Percentiles rank a stretch among this genome's conserved stretches.
phyloP scores from a whole-genome alignment of 371 early-diverging fungal species.

The Mortierella sp. region DNA sequence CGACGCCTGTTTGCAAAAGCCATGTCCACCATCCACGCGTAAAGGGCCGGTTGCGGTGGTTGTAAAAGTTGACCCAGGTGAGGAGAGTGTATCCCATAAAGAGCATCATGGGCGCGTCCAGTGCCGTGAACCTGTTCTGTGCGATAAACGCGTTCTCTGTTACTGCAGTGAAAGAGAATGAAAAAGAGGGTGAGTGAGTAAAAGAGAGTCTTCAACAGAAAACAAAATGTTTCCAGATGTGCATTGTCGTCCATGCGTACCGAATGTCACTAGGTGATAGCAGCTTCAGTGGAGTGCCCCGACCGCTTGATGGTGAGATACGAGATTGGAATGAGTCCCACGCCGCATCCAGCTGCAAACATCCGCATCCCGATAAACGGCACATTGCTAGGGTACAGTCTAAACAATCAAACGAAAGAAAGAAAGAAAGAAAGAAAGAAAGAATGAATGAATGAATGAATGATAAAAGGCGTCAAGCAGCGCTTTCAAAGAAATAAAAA shows the following conservation, averaged over 20 bases:
- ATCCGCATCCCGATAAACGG: slow-evolving; percentile 73
- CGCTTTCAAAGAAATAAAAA: too few relatives aligned
- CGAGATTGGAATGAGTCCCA: slow-evolving; percentile 92
- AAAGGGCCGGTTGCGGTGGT: slow-evolving; percentile 82
- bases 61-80: slow-evolving; percentile 83
- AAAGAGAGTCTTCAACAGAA: neutral
- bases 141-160: slow-evolving; percentile 89
- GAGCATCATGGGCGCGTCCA: slow-evolving; percentile 98
- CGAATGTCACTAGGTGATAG: slow-evolving; percentile 81
- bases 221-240: neutral
- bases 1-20: slow-evolving; percentile 89
- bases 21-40: slow-evolving; percentile 88
- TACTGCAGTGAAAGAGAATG: neutral
- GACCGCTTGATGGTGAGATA: slow-evolving; percentile 91
- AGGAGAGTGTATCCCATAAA: slow-evolving; percentile 90
- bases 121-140: slow-evolving; percentile 96
- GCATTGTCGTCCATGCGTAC: neutral
- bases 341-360: slow-evolving; percentile 91
- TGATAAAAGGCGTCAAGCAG: too few relatives aligned
- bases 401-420: neutral
- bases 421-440: neutral
- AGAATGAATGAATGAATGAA: neutral
- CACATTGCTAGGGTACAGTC: slow-evolving; percentile 33
- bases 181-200: neutral
- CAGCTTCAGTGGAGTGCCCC: slow-evolving; percentile 73